Evolutionary conservation across 2,329 filamentous ascomycete species (phyloP), one percentile per base, ranked within the genome.

Genomic region (Colletotrichum endophyticum): DNA sequence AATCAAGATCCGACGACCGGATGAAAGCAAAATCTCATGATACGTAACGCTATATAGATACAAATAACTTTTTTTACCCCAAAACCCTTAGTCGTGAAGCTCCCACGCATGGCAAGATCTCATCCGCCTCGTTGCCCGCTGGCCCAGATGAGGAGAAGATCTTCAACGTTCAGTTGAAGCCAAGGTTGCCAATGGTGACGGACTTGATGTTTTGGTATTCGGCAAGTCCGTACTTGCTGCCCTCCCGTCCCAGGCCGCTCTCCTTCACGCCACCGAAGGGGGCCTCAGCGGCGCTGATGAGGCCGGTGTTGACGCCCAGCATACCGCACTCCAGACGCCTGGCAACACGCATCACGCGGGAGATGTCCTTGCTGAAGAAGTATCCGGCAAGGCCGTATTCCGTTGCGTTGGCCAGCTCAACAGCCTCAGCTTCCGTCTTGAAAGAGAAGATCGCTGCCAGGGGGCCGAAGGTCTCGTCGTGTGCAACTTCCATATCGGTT

Each of bases 341-440:
- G 28, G 86, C 85, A 34, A 89, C 83, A 34, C 86, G 83, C 83
- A 85, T 87, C 22, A 84, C 80, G 5, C 87, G 79, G 57, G 83
- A 82, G n/a, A 86, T 79, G 79, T 88, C 82, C 75, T 83, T 83
- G 61, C 84, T 93, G 84, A 92, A 95, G 84, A 94, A 94, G 84
- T 95, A 95, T 4, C 92, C 93, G 1, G 94, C 93, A 39, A 95
- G 88, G 2, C 94, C 94, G 62, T 95, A 93, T 77, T 94, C 92
- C 0, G 92, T 88, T 6, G 84, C 81, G 81, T 95, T 95, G 3
- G 93, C 94, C 71, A 93, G 85, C 72, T 89, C 86, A 11, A 95
- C 89, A 8, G 94, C 94, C 75, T 95, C 93, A 36, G 92, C 91
- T 82, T 95, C 94, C 0, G 89, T 92, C 34, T 94, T 89, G 81